These are phyloP conservation scores for Mycena galericulata DNA, from an alignment of 768 basidiomycete genomes.

Conservation along the genomic window DNA sequence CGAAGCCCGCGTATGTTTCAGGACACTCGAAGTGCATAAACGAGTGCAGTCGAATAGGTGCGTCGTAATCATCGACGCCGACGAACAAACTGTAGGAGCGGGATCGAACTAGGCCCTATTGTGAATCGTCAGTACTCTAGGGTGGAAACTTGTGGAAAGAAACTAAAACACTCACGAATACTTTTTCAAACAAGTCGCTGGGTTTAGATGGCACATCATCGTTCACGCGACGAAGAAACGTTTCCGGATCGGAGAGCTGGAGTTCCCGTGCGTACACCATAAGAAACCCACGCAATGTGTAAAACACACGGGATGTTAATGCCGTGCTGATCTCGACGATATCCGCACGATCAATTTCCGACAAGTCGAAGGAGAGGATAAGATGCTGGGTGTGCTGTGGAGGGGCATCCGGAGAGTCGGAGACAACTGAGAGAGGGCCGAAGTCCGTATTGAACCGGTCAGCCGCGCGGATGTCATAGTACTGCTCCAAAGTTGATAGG, in stretches of 20 bases:
- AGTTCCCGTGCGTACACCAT: too few relatives aligned
- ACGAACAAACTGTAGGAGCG: conserved; percentile 6
- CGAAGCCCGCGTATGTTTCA: background rate
- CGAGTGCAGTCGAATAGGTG: background rate
- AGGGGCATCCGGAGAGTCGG: background rate
- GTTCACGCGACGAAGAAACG: too few relatives aligned
- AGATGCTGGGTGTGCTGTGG: conserved; percentile 12
- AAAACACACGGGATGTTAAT: too few relatives aligned
- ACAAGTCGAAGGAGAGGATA: background rate
- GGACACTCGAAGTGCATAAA: background rate
- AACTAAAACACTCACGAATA: background rate
- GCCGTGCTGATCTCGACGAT: background rate
- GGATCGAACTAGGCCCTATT: conserved; percentile 1
- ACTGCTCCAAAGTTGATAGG: conserved; percentile 1
- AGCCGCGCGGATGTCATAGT: background rate
- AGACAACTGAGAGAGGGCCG: background rate
- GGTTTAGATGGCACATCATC: too few relatives aligned
- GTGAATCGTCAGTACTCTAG: background rate
- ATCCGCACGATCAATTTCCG: background rate
- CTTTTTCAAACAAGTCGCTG: background rate
- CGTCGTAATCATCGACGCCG: conserved; percentile 10
- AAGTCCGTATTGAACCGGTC: background rate
- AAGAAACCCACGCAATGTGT: too few relatives aligned
- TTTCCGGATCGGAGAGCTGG: too few relatives aligned
- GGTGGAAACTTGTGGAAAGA: background rate